Evolutionary conservation across 1,284 basidiomycete genomes (phyloP), one percentile per base, ranked within the genome.

Genomic region (Ganoderma lingzhi): DNA sequence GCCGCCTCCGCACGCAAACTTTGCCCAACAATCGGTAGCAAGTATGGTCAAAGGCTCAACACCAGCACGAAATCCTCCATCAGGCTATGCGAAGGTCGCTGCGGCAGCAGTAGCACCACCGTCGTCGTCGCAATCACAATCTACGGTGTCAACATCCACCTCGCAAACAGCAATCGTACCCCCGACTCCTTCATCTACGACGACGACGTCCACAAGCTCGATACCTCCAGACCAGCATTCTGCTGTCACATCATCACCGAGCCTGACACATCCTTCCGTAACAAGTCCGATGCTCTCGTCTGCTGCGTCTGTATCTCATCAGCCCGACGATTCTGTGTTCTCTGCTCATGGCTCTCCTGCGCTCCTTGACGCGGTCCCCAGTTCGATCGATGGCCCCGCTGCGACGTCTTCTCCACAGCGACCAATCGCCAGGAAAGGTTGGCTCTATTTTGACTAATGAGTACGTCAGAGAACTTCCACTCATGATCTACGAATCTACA

Each of bases 1-100:
- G 84, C 93, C 92, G 64, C 91, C 93, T 59, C 92, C 92, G 75
- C 92, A 92, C 80, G 87, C 91, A 68, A 96, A 94, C 78, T 95
- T 96, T 80, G 84, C 86, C 9, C 90, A 91, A 73, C 90, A 92
- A 77, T 92, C 93, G 1, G 94, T 95, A 92, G 85, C 93, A 74
- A 91, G 90, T 77, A 89, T 95, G 71, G 80, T 95, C 70, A 95
- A 94, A 80, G 87, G 88, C 64, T 87, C 90, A 41, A 79, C 92
- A 35, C 86, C 85, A 60, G 80, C 84, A 70, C 83, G 88, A 68
- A 85, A 86, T 71, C 85, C 83, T 59, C 81, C 84, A 78, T 62
- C 84, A n/a, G 80, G 94, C 63, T 98, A 98, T 78, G 94, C 97
- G 42, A 90, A 95, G 9, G 96, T 96, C 0, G 96, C 96, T 2